These are phyloP conservation scores for Akanthomyces dipterigenus DNA, from an alignment of 2,329 filamentous ascomycete species.

Conservation along the genomic window DNA sequence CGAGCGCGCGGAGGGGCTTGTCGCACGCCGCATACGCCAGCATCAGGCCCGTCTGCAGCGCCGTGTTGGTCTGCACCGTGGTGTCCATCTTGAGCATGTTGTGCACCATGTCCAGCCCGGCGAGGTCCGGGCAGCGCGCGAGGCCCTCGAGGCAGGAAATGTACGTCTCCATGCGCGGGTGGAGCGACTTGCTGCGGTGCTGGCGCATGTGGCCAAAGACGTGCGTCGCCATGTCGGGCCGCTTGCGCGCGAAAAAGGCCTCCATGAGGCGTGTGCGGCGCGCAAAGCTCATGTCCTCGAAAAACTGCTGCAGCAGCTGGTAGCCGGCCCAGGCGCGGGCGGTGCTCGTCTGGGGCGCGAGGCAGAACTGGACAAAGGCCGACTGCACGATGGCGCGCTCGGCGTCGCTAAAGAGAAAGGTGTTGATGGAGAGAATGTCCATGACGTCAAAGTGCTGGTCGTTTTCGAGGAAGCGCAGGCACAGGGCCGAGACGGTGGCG, in stretches of 20 bases:
- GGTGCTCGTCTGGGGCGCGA: slow-evolving; percentile 55
- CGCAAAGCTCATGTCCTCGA: slow-evolving; percentile 57
- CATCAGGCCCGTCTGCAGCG: slow-evolving; percentile 78
- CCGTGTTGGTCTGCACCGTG: slow-evolving; percentile 69
- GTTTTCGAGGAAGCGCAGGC: slow-evolving; percentile 63
- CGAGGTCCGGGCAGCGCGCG: slow-evolving; percentile 43
- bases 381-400: slow-evolving; percentile 63
- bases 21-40: slow-evolving; percentile 71
- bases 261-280: slow-evolving; percentile 70
- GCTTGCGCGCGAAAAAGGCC: slow-evolving; percentile 68
- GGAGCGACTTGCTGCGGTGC: slow-evolving; percentile 53
- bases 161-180: slow-evolving; percentile 70
- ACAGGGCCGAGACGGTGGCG: slow-evolving; percentile 67
- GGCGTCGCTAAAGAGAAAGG: slow-evolving; percentile 60
- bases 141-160: slow-evolving; percentile 71
- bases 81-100: slow-evolving; percentile 93
- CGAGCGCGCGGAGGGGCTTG: slow-evolving; percentile 58
- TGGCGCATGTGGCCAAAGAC: slow-evolving; percentile 94
- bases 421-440: slow-evolving; percentile 72
- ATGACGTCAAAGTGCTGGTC: slow-evolving; percentile 74
- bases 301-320: slow-evolving; percentile 58
- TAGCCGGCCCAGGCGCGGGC: slow-evolving; percentile 59
- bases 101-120: slow-evolving; percentile 69
- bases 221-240: slow-evolving; percentile 77
- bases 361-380: slow-evolving; percentile 60